Conservation (phyloP, 2,329 filamentous ascomycete species). For the Penicillium hesseltinei region DNA sequence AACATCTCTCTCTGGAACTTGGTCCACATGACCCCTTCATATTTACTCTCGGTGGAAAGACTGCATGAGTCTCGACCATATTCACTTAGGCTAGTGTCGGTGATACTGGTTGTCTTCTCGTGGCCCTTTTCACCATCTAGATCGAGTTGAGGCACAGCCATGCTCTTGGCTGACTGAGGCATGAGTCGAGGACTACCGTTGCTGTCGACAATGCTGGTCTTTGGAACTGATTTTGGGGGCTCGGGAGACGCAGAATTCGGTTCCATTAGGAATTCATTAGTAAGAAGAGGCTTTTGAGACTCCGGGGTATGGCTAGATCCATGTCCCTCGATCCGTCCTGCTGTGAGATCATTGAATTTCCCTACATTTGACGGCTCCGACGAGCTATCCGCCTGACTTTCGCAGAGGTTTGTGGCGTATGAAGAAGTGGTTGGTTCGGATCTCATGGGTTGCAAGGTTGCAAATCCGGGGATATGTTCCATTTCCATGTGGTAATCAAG, state of each 20-base stretch:
- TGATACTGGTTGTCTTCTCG: background rate
- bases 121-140: background rate
- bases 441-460: conserved; percentile 5
- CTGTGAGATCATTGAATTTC: background rate
- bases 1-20: conserved; percentile 25
- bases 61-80: conserved; percentile 5
- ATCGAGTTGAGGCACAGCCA: background rate
- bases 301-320: conserved; percentile 15
- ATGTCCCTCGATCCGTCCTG: background rate
- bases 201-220: conserved; percentile 32
- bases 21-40: conserved; percentile 10
- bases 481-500: conserved; percentile 11
- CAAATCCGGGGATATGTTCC: conserved; percentile 8
- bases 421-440: background rate
- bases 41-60: background rate
- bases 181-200: conserved; percentile 38
- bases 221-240: conserved; percentile 2
- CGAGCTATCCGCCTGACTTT: background rate
- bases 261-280: background rate
- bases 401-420: background rate
- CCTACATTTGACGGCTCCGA: conserved; percentile 1
- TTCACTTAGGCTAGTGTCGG: conserved; percentile 13
- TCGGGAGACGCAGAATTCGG: background rate
- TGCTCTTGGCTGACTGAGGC: background rate
- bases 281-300: conserved; percentile 19